These are phyloP conservation scores for Biscogniauxia marginata DNA, from an alignment of 2,329 filamentous ascomycete species.

Conservation along the genomic window DNA sequence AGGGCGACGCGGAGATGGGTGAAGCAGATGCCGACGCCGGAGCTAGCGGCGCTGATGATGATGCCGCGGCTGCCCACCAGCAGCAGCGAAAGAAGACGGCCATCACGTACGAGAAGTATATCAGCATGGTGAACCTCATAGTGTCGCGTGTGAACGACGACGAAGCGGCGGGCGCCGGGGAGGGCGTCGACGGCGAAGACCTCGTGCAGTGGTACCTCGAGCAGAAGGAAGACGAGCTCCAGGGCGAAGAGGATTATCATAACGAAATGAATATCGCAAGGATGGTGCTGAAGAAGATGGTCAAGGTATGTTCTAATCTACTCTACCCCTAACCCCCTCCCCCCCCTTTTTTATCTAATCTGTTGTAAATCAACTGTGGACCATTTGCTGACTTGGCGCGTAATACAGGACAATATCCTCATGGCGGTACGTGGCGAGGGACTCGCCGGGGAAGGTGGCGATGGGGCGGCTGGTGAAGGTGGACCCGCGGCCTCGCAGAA, in stretches of 20 bases:
- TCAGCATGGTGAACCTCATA: constrained; percentile 82
- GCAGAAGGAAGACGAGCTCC: constrained; percentile 79
- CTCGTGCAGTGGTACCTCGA: constrained; percentile 90
- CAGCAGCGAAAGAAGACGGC: constrained; percentile 71
- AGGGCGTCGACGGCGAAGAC: constrained; percentile 81
- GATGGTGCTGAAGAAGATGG: constrained; percentile 90
- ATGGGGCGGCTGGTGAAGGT: constrained; percentile 41
- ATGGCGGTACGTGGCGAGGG: constrained; percentile 71
- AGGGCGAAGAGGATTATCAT: constrained; percentile 78
- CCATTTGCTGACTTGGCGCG: constrained; percentile 26
- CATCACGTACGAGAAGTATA: constrained; percentile 94
- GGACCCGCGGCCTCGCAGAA: constrained; percentile 44
- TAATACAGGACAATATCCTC: constrained; percentile 75
- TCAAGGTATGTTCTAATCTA: constrained; percentile 71
- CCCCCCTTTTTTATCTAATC: constrained; percentile 1
- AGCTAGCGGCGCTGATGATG: constrained; percentile 40
- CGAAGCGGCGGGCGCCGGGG: constrained; percentile 66
- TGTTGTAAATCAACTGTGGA: not conserved
- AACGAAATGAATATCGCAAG: constrained; percentile 50
- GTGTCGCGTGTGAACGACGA: constrained; percentile 82
- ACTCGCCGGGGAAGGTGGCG: constrained; percentile 47
- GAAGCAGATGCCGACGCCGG: constrained; percentile 48
- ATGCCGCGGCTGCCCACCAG: constrained; percentile 35
- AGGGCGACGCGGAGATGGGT: constrained; percentile 46
- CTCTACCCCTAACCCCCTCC: not conserved